Evolutionary conservation across 2,329 filamentous ascomycete genomes (phyloP).

Genomic region (Biscogniauxia mediterranea): DNA sequence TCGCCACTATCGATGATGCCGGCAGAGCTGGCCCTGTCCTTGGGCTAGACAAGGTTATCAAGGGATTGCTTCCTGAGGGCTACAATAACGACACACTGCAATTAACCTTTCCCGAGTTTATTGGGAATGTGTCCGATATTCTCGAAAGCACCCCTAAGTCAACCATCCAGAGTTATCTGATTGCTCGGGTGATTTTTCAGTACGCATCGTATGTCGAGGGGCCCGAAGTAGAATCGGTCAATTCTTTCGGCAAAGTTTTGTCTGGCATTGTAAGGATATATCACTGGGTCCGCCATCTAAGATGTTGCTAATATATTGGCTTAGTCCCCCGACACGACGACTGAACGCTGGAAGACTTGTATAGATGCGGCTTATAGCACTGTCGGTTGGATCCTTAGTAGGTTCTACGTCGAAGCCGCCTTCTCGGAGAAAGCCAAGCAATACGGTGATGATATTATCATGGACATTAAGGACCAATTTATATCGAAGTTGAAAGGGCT

Average conservation of each 20-base stretch:
- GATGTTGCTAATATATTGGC: constrained; percentile 2
- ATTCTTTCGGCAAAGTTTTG: constrained; percentile 58
- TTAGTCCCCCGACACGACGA: constrained; percentile 56
- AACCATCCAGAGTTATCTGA: constrained; percentile 59
- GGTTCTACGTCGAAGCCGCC: constrained; percentile 67
- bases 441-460: constrained; percentile 67
- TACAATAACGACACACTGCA: constrained; percentile 54
- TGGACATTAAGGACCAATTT: constrained; percentile 67
- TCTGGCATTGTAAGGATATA: constrained; percentile 46
- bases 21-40: constrained; percentile 55
- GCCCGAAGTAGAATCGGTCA: constrained; percentile 57
- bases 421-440: constrained; percentile 66
- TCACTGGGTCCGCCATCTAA: background rate
- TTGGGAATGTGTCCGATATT: constrained; percentile 56
- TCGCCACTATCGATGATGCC: constrained; percentile 55
- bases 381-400: constrained; percentile 66
- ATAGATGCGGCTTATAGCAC: constrained; percentile 55
- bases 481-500: constrained; percentile 42
- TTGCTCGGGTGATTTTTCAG: constrained; percentile 69
- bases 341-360: constrained; percentile 67
- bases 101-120: constrained; percentile 58
- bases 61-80: constrained; percentile 48
- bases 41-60: constrained; percentile 51
- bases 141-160: constrained; percentile 53
- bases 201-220: constrained; percentile 56